phyloP scores from a whole-genome alignment of 441 rosid genomes.

The Kokia cookei region DNA sequence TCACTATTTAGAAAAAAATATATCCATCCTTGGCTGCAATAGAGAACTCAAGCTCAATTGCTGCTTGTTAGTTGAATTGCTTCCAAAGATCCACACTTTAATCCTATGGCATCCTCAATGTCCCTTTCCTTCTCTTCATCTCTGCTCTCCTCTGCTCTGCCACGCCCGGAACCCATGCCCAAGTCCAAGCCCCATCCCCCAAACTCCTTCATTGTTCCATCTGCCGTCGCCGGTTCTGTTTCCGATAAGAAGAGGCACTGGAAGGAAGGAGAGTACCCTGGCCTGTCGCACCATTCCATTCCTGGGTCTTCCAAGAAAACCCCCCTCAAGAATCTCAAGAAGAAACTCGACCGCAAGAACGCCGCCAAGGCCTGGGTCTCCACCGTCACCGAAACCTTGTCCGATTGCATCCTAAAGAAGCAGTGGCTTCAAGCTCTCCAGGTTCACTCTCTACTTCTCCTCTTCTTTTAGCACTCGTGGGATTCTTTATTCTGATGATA shows the following conservation, averaged over 20 bases:
- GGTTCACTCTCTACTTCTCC: conserved; percentile 24
- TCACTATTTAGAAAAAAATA: too few species aligned
- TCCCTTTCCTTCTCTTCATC: conserved; percentile 64
- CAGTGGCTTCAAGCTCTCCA: conserved; percentile 79
- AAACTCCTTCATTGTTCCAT: conserved; percentile 16
- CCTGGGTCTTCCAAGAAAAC: conserved; percentile 31
- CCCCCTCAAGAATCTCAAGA: conserved; percentile 69
- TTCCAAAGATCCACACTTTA: background rate
- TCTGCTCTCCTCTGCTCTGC: conserved; percentile 33
- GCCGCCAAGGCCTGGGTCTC: conserved; percentile 62
- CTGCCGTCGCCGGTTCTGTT: conserved; percentile 24
- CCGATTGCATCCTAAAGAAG: conserved; percentile 64
- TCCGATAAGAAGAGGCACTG: conserved; percentile 54
- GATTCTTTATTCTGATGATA: background rate
- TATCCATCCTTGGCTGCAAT: too few species aligned
- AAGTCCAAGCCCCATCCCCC: conserved; percentile 5
- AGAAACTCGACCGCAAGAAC: conserved; percentile 57
- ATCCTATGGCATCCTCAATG: conserved; percentile 19
- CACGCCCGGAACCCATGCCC: conserved; percentile 6
- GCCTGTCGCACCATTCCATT: conserved; percentile 19
- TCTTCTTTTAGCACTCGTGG: background rate
- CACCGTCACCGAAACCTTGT: conserved; percentile 74
- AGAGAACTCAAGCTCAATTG: background rate
- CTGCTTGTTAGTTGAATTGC: background rate
- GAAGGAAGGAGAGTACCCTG: conserved; percentile 81